Evolutionary conservation across 2,329 filamentous ascomycete species (phyloP).

Genomic region (Sporothrix luriei): DNA sequence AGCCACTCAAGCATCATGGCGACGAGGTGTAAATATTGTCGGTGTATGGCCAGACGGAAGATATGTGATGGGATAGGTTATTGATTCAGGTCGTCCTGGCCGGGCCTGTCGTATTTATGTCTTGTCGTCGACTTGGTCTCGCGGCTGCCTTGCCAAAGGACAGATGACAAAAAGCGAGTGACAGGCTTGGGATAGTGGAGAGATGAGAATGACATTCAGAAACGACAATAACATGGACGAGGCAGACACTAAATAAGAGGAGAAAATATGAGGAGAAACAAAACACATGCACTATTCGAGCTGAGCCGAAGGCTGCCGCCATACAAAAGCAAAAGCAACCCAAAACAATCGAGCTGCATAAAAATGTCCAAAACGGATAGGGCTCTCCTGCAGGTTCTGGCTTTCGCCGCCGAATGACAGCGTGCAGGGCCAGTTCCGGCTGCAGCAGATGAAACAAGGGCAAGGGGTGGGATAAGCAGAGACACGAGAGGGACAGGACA

Average conservation of each 20-base stretch:
- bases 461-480: slow-evolving; percentile 16
- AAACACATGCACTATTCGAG: not conserved
- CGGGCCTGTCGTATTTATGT: not conserved
- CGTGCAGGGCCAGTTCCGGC: slow-evolving; percentile 23
- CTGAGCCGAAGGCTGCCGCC: not conserved
- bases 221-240: not conserved
- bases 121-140: not conserved
- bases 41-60: not conserved
- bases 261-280: not conserved
- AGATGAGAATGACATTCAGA: not conserved
- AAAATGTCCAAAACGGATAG: slow-evolving; percentile 6
- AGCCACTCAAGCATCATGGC: slow-evolving; percentile 21
- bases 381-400: not conserved
- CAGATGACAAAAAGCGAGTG: slow-evolving; percentile 12
- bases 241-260: slow-evolving; percentile 18
- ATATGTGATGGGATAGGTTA: not conserved
- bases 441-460: slow-evolving; percentile 32
- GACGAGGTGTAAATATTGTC: not conserved
- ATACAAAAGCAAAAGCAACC: not conserved
- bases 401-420: slow-evolving; percentile 26
- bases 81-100: not conserved
- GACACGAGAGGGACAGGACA: slow-evolving; percentile 17
- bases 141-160: slow-evolving; percentile 24
- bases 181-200: not conserved
- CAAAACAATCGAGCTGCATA: slow-evolving; percentile 1